Conservation (phyloP, 495 filamentous ascomycete species). For the Filosporella fistucella region DNA sequence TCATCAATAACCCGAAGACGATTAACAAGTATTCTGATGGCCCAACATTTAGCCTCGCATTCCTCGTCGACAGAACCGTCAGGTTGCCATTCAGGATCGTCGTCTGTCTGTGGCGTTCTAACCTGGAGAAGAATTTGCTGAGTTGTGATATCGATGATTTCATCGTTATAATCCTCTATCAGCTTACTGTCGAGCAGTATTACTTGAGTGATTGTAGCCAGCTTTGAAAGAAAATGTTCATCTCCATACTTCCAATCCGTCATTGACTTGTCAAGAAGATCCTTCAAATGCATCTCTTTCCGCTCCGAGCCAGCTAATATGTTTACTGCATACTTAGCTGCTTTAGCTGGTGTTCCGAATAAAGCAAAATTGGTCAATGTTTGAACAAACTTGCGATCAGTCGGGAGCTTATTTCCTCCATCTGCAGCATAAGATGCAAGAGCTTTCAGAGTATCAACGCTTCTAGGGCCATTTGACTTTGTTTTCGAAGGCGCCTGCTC, state of each 20-base stretch:
- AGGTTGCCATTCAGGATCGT: slow-evolving; percentile 59
- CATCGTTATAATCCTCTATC: slow-evolving; percentile 62
- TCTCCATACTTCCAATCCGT: slow-evolving; percentile 74
- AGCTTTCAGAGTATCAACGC: slow-evolving; percentile 87
- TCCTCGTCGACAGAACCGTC: slow-evolving; percentile 73
- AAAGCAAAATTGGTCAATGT: slow-evolving; percentile 76
- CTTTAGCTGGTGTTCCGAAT: slow-evolving; percentile 73
- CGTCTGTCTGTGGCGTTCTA: slow-evolving; percentile 46
- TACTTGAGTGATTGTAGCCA: slow-evolving; percentile 80
- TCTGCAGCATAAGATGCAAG: slow-evolving; percentile 84
- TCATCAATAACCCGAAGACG: slow-evolving; percentile 65
- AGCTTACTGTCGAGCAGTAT: slow-evolving; percentile 71
- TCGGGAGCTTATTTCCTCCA: slow-evolving; percentile 74
- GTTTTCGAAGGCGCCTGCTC: slow-evolving; percentile 68
- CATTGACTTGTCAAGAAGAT: slow-evolving; percentile 69
- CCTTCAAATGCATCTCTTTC: slow-evolving; percentile 82
- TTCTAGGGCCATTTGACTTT: slow-evolving; percentile 58
- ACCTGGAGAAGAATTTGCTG: slow-evolving; percentile 70
- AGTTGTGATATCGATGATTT: slow-evolving; percentile 73
- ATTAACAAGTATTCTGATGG: slow-evolving; percentile 87
- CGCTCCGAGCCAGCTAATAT: slow-evolving; percentile 80
- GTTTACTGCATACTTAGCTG: slow-evolving; percentile 89
- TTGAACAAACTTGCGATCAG: slow-evolving; percentile 78
- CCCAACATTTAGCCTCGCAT: slow-evolving; percentile 77
- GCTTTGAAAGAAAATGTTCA: slow-evolving; percentile 73